Conservation (phyloP, 192 early-diverging fungal genomes). For the Pilaira anomala region DNA sequence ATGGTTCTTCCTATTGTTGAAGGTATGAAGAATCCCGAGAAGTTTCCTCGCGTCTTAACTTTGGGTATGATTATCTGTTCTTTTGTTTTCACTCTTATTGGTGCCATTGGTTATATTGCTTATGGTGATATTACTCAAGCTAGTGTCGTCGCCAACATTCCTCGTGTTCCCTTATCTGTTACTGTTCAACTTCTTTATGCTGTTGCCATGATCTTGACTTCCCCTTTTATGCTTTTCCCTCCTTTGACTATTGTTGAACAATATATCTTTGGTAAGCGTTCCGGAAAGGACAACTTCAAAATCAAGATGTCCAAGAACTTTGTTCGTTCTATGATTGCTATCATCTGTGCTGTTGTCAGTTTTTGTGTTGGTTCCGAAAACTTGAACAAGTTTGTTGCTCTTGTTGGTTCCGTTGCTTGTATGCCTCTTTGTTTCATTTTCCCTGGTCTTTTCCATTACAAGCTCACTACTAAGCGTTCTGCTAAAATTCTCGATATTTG, state of each 20-base stretch:
- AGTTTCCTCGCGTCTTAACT: constrained; percentile 68
- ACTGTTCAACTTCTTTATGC: constrained; percentile 76
- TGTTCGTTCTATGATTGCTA: constrained; percentile 55
- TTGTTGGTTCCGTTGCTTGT: constrained; percentile 77
- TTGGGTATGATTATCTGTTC: constrained; percentile 60
- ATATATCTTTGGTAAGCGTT: constrained; percentile 53
- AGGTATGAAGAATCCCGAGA: constrained; percentile 79
- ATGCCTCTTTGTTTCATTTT: constrained; percentile 77
- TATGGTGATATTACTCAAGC: constrained; percentile 77
- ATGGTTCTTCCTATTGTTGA: constrained; percentile 56
- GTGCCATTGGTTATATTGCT: constrained; percentile 70
- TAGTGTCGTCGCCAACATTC: constrained; percentile 76
- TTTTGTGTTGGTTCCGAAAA: constrained; percentile 61
- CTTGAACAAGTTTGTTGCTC: constrained; percentile 80
- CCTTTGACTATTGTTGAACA: constrained; percentile 74
- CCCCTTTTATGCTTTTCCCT: constrained; percentile 64
- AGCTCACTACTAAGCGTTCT: constrained; percentile 42
- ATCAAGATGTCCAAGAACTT: constrained; percentile 72
- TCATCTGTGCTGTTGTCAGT: constrained; percentile 60
- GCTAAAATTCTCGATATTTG: constrained; percentile 49
- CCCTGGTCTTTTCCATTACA: constrained; percentile 76
- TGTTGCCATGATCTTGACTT: constrained; percentile 78
- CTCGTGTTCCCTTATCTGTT: constrained; percentile 47
- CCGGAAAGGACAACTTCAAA: constrained; percentile 35
- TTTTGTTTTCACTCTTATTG: constrained; percentile 66